Conservation (phyloP, 768 basidiomycete species). For the Podaxis sp. region DNA sequence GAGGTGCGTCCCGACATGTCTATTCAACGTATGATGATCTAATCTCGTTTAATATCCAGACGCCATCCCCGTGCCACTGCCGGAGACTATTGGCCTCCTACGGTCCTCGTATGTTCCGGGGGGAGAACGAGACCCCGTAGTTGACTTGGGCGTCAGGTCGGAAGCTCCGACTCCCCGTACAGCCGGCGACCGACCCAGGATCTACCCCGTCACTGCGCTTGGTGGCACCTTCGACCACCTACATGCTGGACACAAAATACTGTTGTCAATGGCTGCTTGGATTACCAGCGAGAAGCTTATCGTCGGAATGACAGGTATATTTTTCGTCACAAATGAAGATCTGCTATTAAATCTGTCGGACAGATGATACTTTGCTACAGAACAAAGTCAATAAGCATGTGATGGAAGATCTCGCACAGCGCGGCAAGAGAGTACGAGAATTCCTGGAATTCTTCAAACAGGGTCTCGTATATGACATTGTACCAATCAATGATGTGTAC, state of each 20-base stretch:
- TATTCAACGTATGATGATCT: not conserved
- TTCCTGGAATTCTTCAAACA: slow-evolving; percentile 77
- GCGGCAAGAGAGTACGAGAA: slow-evolving; percentile 55
- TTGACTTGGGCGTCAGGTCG: slow-evolving; percentile 4
- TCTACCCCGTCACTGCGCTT: slow-evolving; percentile 73
- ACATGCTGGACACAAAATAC: slow-evolving; percentile 95
- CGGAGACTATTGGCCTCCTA: slow-evolving; percentile 37
- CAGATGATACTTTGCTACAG: slow-evolving; percentile 69
- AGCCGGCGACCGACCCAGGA: slow-evolving; percentile 23
- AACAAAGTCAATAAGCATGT: slow-evolving; percentile 72
- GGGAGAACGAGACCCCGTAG: slow-evolving; percentile 24
- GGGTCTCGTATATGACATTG: slow-evolving; percentile 61
- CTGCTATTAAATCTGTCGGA: slow-evolving; percentile 6
- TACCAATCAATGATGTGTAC: slow-evolving; percentile 80
- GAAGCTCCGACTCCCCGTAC: not conserved
- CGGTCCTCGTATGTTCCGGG: slow-evolving; percentile 37
- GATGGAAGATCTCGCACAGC: slow-evolving; percentile 58
- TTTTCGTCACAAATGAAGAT: slow-evolving; percentile 8
- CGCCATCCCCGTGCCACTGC: slow-evolving; percentile 40
- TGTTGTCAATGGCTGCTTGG: slow-evolving; percentile 90
- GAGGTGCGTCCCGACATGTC: slow-evolving; percentile 34
- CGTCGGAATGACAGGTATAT: slow-evolving; percentile 82
- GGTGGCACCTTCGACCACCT: slow-evolving; percentile 99
- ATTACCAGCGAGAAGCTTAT: slow-evolving; percentile 79
- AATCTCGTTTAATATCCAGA: slow-evolving; percentile 31